phyloP scores from a whole-genome alignment of 768 basidiomycete species.

The Podaxis sp. region DNA sequence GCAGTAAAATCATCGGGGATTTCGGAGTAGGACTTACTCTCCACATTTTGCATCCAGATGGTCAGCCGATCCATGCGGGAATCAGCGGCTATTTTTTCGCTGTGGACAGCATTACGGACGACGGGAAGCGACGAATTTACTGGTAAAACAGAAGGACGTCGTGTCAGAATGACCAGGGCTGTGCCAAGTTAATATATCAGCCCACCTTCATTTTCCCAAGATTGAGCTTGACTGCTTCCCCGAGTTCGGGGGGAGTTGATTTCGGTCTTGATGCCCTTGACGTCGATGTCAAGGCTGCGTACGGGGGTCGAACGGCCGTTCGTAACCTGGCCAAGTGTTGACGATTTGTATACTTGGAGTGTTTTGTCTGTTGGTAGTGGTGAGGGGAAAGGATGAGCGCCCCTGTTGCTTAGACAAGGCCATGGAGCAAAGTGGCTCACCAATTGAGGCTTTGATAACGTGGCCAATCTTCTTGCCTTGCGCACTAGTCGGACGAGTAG shows the following conservation, averaged over 20 bases:
- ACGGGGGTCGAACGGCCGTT: conserved; percentile 43
- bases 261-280: conserved; percentile 16
- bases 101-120: conserved; percentile 52
- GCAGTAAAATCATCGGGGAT: neutral
- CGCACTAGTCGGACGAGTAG: conserved; percentile 7
- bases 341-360: conserved; percentile 65
- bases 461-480: conserved; percentile 12
- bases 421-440: conserved; percentile 35
- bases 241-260: conserved; percentile 10
- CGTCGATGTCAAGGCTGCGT: conserved; percentile 40
- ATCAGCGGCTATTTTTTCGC: conserved; percentile 54
- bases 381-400: neutral
- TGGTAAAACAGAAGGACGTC: conserved; percentile 15
- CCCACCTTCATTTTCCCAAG: conserved; percentile 51
- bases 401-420: neutral
- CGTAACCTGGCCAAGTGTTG: conserved; percentile 45
- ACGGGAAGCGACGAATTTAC: conserved; percentile 54
- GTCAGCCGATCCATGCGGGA: conserved; percentile 67
- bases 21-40: conserved; percentile 54
- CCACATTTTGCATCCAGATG: conserved; percentile 80
- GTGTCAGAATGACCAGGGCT: conserved; percentile 22
- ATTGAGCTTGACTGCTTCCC: conserved; percentile 29
- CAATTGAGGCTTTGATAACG: conserved; percentile 71
- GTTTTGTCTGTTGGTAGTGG: conserved; percentile 55
- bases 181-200: conserved; percentile 31